Evolutionary conservation across 768 basidiomycete species (phyloP), one percentile per base, ranked within the genome.

Genomic region (Boletus edulis): DNA sequence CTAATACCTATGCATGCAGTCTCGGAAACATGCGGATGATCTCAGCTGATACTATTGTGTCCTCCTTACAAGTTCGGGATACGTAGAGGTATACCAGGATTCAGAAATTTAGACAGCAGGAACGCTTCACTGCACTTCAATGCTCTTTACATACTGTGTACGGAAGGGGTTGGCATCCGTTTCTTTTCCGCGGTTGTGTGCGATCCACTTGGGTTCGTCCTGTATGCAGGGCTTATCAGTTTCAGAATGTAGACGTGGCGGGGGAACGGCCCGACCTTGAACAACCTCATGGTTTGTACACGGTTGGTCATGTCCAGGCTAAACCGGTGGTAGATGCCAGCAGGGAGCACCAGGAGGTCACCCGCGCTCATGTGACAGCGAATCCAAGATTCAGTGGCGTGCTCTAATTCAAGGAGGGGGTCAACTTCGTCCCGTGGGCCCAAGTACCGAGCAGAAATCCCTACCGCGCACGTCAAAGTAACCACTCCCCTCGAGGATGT

Each of bases 191-290:
- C 91, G 80, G 63, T 88, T 84, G 68, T 90, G 76, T 0, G 94
- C 88, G 3, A 84, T 76, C 94, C 93, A 97, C 67, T 92, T 95
- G 12, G 93, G 92, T 65, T 94, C 92, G 54, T 94, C 92, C 90
- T 94, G 67, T n/a, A 34, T 46, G 32, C 29, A 14, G 15, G 24
- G 20, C 27, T 29, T 18, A 18, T 20, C 20, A 35, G 20, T 40
- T 8, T 7, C 11, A 17, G 22, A 46, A 11, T 2, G 14, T 6
- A 14, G 24, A 20, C 38, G 7, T 39, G 7, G 20, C 22, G 15
- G 15, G 14, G 51, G 31, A 18, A 58, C 8, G 17, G 24, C 20
- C 5, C 18, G 41, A 88, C 91, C 81, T 92, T 84, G 83, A 95
- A 96, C 47, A 96, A 75, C 9, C 93, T 80, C 69, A 93, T 75